phyloP scores from a whole-genome alignment of 2,329 filamentous ascomycete genomes.

The Aspergillus carbonarius region DNA sequence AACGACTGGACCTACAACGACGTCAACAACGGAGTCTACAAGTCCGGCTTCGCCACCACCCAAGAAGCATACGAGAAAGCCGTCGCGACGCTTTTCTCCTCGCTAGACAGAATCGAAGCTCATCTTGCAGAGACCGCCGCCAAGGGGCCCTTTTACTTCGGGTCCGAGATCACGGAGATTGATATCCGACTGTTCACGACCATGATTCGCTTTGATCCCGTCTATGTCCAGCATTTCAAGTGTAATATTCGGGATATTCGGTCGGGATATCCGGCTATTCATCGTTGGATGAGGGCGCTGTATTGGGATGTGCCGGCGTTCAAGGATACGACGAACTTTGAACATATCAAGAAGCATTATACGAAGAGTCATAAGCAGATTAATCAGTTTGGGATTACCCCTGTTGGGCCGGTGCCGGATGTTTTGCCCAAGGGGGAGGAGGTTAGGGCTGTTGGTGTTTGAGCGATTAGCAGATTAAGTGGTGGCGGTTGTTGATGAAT shows the following conservation, averaged over 20 bases:
- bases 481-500: background rate
- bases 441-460: conserved; percentile 50
- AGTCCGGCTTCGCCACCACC: conserved; percentile 77
- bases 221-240: conserved; percentile 80
- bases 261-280: conserved; percentile 75
- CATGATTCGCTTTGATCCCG: conserved; percentile 69
- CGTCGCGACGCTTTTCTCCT: conserved; percentile 69
- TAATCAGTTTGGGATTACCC: conserved; percentile 71
- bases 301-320: conserved; percentile 85
- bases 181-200: conserved; percentile 76
- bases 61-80: conserved; percentile 79
- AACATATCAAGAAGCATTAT: conserved; percentile 88
- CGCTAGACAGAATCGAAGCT: conserved; percentile 72
- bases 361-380: conserved; percentile 66
- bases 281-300: conserved; percentile 76
- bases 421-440: conserved; percentile 77
- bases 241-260: conserved; percentile 85
- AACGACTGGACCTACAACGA: conserved; percentile 77
- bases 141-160: conserved; percentile 68
- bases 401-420: conserved; percentile 79
- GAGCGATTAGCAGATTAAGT: background rate
- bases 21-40: conserved; percentile 55
- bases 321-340: conserved; percentile 78
- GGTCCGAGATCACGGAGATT: conserved; percentile 72
- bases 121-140: conserved; percentile 56